Percentiles rank a stretch among this genome's conserved stretches.
Conservation (phyloP, 257 asterid species). For the Solanum stenotomum region DNA sequence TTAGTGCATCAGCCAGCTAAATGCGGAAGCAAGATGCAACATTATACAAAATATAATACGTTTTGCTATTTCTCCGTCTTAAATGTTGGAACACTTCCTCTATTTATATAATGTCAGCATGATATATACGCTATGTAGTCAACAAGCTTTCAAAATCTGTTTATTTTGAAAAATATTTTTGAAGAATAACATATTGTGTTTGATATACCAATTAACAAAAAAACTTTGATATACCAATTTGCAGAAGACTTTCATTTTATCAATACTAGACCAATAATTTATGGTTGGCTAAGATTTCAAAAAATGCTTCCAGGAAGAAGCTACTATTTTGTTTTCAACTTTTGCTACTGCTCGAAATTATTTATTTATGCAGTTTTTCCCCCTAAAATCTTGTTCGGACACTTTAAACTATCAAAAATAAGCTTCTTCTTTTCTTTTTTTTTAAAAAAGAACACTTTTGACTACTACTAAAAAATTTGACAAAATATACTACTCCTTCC, state of each 20-base stretch:
- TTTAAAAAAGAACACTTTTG: no score
- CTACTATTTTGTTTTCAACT: no score
- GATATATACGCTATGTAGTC: not conserved
- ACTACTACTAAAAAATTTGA: no score
- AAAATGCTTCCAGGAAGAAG: not conserved
- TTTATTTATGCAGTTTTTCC: no score
- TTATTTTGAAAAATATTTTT: not conserved
- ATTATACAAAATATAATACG: not conserved
- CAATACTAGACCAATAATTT: not conserved
- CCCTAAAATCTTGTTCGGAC: no score
- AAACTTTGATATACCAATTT: not conserved
- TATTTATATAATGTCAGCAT: not conserved
- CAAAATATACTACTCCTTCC: no score
- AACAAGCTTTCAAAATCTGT: not conserved
- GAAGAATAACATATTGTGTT: not conserved
- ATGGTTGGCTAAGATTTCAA: not conserved
- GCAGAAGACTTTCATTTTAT: fast-evolving
- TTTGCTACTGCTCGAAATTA: no score
- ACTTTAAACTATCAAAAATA: no score
- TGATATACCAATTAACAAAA: not conserved
- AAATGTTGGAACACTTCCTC: not conserved
- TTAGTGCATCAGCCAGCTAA: not conserved
- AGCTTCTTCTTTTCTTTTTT: no score
- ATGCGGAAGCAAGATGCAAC: not conserved
- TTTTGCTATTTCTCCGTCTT: not conserved